Evolutionary conservation across 2,329 filamentous ascomycete genomes (phyloP).

Genomic region (Fusarium staphyleae): DNA sequence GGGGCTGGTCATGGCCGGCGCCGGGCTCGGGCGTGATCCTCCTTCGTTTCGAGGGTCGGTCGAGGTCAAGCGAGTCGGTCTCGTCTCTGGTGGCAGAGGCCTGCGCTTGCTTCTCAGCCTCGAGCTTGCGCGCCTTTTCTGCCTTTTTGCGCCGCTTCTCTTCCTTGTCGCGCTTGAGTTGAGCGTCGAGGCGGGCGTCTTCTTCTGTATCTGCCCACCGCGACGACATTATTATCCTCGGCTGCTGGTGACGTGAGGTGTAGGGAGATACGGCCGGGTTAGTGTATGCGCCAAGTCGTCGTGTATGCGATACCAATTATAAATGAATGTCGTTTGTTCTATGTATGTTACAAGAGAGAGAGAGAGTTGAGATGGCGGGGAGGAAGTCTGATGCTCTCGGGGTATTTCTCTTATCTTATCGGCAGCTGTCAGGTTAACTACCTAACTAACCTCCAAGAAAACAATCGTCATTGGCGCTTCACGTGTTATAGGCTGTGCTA

Average conservation of each 20-base stretch:
- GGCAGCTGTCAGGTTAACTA: conserved; percentile 9
- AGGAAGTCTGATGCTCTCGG: neutral
- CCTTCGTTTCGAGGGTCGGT: conserved; percentile 67
- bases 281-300: no score
- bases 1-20: conserved; percentile 31
- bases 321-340: neutral
- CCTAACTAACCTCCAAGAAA: conserved; percentile 16
- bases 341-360: neutral
- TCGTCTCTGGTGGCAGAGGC: conserved; percentile 39
- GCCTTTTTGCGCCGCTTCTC: conserved; percentile 85
- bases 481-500: conserved; percentile 11
- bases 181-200: conserved; percentile 76
- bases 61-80: conserved; percentile 23
- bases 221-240: conserved; percentile 76
- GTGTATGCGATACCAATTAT: no score
- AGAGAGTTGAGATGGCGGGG: conserved; percentile 8
- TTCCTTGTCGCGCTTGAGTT: conserved; percentile 82
- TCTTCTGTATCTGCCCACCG: conserved; percentile 89
- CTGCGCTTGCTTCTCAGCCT: conserved; percentile 53
- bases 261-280: no score
- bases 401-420: conserved; percentile 40
- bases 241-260: no score
- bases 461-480: conserved; percentile 27
- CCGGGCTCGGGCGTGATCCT: conserved; percentile 60
- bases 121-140: conserved; percentile 76